phyloP scores from a whole-genome alignment of 768 basidiomycete genomes.

The Mrakia hoshinonis region DNA sequence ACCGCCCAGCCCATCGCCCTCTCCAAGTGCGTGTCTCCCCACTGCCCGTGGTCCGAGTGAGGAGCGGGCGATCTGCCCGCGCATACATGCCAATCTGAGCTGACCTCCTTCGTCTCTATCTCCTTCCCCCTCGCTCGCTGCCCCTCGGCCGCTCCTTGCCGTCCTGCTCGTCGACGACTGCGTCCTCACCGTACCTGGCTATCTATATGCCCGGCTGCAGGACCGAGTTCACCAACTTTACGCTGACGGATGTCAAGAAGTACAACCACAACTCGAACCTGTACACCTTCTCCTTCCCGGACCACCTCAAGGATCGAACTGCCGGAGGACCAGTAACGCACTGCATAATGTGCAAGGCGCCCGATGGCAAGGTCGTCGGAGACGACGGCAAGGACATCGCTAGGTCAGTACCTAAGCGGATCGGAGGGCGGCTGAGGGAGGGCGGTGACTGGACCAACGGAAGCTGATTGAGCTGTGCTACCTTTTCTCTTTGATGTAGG shows the following conservation, averaged over 20 bases:
- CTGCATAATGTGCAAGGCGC: slow-evolving; percentile 66
- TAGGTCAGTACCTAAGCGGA: slow-evolving; percentile 14
- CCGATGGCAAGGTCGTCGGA: slow-evolving; percentile 50
- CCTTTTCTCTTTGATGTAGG: slow-evolving; percentile 26
- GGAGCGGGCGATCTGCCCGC: too few relatives aligned
- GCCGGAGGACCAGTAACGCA: slow-evolving; percentile 71
- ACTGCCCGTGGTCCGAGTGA: too few relatives aligned
- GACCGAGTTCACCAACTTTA: slow-evolving; percentile 22
- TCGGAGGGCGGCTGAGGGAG: too few relatives aligned
- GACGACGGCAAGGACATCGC: slow-evolving; percentile 75
- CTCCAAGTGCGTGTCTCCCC: slow-evolving; percentile 23
- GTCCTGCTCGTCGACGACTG: too few relatives aligned
- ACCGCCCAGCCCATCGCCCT: slow-evolving; percentile 10
- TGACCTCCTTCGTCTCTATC: not conserved
- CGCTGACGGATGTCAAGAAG: slow-evolving; percentile 46
- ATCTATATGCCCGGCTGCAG: not conserved
- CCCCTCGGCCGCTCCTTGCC: too few relatives aligned
- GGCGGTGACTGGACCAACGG: not conserved
- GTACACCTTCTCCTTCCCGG: slow-evolving; percentile 42
- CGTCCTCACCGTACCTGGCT: not conserved
- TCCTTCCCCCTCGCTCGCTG: not conserved
- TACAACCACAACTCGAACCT: slow-evolving; percentile 81
- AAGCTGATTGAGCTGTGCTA: not conserved
- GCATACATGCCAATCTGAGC: too few relatives aligned
- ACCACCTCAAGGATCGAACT: slow-evolving; percentile 48